Evolutionary conservation across 106 monocot genomes (phyloP).

Genomic region (Dactylorhiza incarnata): DNA sequence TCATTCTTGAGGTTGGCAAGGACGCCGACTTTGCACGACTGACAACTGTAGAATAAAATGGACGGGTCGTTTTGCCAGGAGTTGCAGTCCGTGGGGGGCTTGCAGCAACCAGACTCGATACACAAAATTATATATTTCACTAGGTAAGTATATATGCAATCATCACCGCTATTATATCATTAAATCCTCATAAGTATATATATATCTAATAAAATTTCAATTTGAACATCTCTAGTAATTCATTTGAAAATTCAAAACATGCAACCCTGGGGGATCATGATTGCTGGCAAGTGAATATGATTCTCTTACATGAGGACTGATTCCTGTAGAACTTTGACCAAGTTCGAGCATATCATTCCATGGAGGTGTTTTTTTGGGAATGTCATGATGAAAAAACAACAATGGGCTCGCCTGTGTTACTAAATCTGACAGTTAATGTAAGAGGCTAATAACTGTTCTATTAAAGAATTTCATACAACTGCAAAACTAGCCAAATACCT

Average conservation of each 20-base stretch:
- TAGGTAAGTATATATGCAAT: neutral
- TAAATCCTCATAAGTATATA: neutral
- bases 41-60: constrained; percentile 39
- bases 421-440: too few species aligned
- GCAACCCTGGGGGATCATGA: too few species aligned
- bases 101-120: constrained; percentile 52
- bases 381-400: too few species aligned
- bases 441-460: too few species aligned
- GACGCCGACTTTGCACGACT: constrained; percentile 53
- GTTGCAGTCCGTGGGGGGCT: constrained; percentile 53
- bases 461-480: too few species aligned
- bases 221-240: neutral
- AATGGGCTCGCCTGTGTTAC: too few species aligned
- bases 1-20: constrained; percentile 51
- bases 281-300: too few species aligned
- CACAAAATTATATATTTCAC: constrained; percentile 1
- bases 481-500: constrained; percentile 10
- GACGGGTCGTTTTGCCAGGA: constrained; percentile 42
- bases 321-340: too few species aligned
- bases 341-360: too few species aligned
- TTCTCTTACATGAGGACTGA: too few species aligned
- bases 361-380: too few species aligned
- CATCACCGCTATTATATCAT: too few species aligned
- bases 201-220: neutral
- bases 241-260: neutral